phyloP scores from a whole-genome alignment of 2,329 filamentous ascomycete species.

The Claviceps capensis region DNA sequence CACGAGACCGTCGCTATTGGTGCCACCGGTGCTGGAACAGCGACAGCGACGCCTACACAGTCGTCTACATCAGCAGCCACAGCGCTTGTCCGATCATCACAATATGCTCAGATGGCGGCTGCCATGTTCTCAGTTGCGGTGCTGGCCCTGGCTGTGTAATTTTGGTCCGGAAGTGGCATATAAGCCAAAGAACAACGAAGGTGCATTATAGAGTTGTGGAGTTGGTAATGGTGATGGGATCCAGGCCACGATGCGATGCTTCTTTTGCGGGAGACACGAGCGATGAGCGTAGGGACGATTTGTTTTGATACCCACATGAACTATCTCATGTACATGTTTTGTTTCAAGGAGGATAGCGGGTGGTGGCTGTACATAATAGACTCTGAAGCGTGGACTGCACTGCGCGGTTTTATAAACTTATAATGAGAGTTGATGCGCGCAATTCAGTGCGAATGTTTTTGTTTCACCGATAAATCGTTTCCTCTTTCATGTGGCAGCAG shows the following conservation, averaged over 20 bases:
- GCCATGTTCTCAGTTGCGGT: background rate
- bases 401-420: too few species aligned
- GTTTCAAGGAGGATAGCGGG: background rate
- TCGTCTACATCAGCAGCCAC: conserved; percentile 5
- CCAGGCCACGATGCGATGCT: background rate
- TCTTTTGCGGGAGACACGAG: background rate
- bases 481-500: too few species aligned
- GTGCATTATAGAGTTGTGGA: background rate
- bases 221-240: background rate
- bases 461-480: too few species aligned
- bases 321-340: background rate
- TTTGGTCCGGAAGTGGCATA: background rate
- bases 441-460: too few species aligned
- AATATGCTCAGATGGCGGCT: conserved; percentile 1
- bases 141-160: conserved; percentile 1
- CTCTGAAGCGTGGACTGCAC: too few species aligned
- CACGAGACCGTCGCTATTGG: conserved; percentile 8
- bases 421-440: too few species aligned
- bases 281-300: background rate
- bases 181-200: background rate
- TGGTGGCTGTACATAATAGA: background rate
- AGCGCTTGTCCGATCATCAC: background rate
- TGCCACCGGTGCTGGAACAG: background rate
- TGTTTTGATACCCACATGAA: conserved; percentile 4
- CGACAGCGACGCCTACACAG: conserved; percentile 4